These are phyloP conservation scores for Alternaria brassicicola DNA, from an alignment of 2,329 filamentous ascomycete species.

Conservation along the genomic window DNA sequence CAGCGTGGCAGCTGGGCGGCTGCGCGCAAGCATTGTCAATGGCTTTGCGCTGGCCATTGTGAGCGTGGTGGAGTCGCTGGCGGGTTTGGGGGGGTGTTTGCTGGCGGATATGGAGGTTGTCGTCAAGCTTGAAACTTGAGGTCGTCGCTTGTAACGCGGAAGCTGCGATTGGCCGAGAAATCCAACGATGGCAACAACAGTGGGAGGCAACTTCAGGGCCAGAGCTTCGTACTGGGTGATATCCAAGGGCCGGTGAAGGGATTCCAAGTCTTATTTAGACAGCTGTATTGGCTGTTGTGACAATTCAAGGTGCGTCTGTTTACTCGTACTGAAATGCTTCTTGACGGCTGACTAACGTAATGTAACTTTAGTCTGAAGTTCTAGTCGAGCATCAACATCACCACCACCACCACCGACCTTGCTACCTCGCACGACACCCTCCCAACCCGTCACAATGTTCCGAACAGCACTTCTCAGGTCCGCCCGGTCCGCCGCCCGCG, in stretches of 20 bases:
- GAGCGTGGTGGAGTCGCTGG: conserved; percentile 37
- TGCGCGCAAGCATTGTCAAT: conserved; percentile 56
- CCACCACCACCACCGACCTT: conserved; percentile 34
- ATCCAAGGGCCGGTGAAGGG: neutral
- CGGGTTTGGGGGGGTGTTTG: conserved; percentile 28
- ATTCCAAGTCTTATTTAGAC: neutral
- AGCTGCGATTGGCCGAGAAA: conserved; percentile 41
- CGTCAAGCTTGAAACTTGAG: conserved; percentile 31
- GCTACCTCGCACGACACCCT: conserved; percentile 28
- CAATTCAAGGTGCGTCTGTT: conserved; percentile 4
- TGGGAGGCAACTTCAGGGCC: conserved; percentile 18
- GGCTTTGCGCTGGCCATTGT: conserved; percentile 57
- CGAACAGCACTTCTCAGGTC: conserved; percentile 84
- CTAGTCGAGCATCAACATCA: conserved; percentile 32
- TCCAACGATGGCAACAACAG: conserved; percentile 27
- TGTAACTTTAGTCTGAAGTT: conserved; percentile 27
- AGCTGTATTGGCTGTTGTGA: neutral
- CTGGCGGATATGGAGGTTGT: conserved; percentile 28
- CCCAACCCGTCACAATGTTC: conserved; percentile 71
- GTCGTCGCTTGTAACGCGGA: conserved; percentile 30
- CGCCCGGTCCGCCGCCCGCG: conserved; percentile 60
- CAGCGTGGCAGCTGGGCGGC: conserved; percentile 49
- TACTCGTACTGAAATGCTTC: conserved; percentile 3
- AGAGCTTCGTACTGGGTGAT: neutral
- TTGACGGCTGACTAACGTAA: conserved; percentile 22